Evolutionary conservation across 2,329 filamentous ascomycete genomes (phyloP), one percentile per base, ranked within the genome.

Genomic region (Pyrenophora teres): DNA sequence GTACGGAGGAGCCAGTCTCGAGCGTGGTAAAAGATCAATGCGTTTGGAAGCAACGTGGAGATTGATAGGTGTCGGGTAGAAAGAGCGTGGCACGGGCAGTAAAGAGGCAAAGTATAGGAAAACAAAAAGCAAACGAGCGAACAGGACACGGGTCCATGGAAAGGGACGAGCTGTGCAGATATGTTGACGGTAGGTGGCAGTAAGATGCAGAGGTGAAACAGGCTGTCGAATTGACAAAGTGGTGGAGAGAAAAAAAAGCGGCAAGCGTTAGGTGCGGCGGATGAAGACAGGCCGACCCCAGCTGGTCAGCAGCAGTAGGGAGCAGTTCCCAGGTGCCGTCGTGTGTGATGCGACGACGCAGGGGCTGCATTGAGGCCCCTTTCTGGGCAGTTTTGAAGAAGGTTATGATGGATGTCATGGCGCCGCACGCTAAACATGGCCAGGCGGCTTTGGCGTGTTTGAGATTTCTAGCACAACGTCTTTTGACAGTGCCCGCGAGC

Each of bases 121-220:
- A 61, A 68, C 59, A 40, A 51, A 60, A 57, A 60, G 71, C 67
- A 73, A 74, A 73, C 68, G 70, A 74, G 57, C 57, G 70, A 57
- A 70, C 59, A 64, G 68, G 66, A 68, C 68, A 55, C 57, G 37
- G 43, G 65, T 62, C 62, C 65, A 57, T 59, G 41, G 54, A 50
- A 47, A 54, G 52, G 55, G 55, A 57, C 50, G 55, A 23, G 37
- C 36, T 53, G 52, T 59, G 65, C 62, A 67, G 58, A 59, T 64
- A 61, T 63, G 64, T 44, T 50, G 46, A 56, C 40, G 52, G 7
- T 50, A 52, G 52, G 56, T 43, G 47, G 57, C 59, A 55, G 56
- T 30, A 30, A 30, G 27, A 30, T 9, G 58, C 48, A 54, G 41
- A 47, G 56, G 52, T 73, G 70, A 72, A 73, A 73, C 62, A 52